Percentiles rank a stretch among this genome's conserved stretches.
Evolutionary conservation across 2,329 filamentous ascomycete genomes (phyloP).

Genomic region (Aureobasidium subglaciale): DNA sequence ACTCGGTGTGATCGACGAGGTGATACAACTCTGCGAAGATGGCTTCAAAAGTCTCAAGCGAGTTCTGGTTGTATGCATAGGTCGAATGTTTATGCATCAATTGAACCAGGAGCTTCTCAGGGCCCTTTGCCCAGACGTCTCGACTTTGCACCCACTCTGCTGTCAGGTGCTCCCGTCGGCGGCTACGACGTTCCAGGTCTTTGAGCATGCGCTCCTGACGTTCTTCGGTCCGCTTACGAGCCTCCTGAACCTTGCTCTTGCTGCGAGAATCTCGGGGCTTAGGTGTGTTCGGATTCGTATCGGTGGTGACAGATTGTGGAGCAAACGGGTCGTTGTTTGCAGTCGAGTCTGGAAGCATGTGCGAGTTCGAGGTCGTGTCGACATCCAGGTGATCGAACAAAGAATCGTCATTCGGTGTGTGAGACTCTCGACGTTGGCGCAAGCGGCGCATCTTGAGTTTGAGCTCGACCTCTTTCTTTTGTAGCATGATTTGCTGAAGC

Average conservation of each 20-base stretch:
- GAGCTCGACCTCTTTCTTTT: slow-evolving; percentile 31
- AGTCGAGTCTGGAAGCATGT: slow-evolving; percentile 5
- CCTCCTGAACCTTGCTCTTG: slow-evolving; percentile 33
- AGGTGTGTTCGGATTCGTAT: background rate
- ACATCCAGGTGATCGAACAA: slow-evolving; percentile 7
- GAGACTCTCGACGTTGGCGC: slow-evolving; percentile 15
- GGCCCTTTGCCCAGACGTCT: slow-evolving; percentile 31
- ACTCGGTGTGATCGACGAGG: slow-evolving; percentile 30
- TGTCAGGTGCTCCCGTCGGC: slow-evolving; percentile 30
- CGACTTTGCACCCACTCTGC: slow-evolving; percentile 33
- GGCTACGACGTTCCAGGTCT: slow-evolving; percentile 30
- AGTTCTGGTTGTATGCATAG: slow-evolving; percentile 28
- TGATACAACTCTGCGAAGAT: slow-evolving; percentile 31
- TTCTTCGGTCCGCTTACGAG: slow-evolving; percentile 29
- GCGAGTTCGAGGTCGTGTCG: background rate
- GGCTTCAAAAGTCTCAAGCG: slow-evolving; percentile 27
- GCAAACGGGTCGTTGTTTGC: slow-evolving; percentile 9
- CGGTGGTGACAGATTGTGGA: background rate
- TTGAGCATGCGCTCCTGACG: slow-evolving; percentile 31
- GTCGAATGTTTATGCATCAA: slow-evolving; percentile 31
- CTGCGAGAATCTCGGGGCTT: slow-evolving; percentile 29
- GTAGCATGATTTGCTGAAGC: slow-evolving; percentile 30
- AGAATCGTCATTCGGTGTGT: slow-evolving; percentile 7
- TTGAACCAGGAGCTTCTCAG: slow-evolving; percentile 28
- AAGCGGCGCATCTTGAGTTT: slow-evolving; percentile 30